Evolutionary conservation across 208 protist genomes (phyloP), one percentile per base, ranked within the genome.

Genomic region (Wallacemonas sp.): DNA sequence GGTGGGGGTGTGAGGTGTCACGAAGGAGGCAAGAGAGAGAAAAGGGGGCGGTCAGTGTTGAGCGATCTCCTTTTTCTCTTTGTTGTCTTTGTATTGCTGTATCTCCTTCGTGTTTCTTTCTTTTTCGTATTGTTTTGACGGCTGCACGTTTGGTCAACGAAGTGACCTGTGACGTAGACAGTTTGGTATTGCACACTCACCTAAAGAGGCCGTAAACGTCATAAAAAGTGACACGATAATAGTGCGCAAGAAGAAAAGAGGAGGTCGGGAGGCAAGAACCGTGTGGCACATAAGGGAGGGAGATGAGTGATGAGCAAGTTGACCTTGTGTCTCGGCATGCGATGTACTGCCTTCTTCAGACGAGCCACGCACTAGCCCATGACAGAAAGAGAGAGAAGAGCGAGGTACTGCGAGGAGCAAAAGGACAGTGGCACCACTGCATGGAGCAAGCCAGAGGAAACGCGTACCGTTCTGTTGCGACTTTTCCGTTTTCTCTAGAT

Each of bases 91-190:
- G 36, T 41, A 14, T 41, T 41, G 9, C 36, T 41, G 17, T 61
- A 36, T 61, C 14, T 44, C 39, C 14, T 44, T 61, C 12, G 1
- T 39, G 24, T 44, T 61, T 61, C 17, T 39, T 61, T n/a, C 39
- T 27, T 36, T 39, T 27, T 1, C 19, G 33, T 36, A 36, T 12
- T 44, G 17, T 14, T 2, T n/a, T n/a, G n/a, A n/a, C n/a, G n/a
- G n/a, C n/a, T n/a, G n/a, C n/a, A n/a, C n/a, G n/a, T n/a, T n/a
- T n/a, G n/a, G n/a, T n/a, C n/a, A n/a, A n/a, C n/a, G n/a, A n/a
- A n/a, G n/a, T n/a, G n/a, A n/a, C n/a, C n/a, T n/a, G n/a, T n/a
- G n/a, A n/a, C n/a, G n/a, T n/a, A n/a, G n/a, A n/a, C n/a, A n/a
- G n/a, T n/a, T n/a, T n/a, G n/a, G 23, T 1, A 2, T 3, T 23